phyloP scores from a whole-genome alignment of 1,284 basidiomycete species.

The Microbotryum lychnidis-dioicae region DNA sequence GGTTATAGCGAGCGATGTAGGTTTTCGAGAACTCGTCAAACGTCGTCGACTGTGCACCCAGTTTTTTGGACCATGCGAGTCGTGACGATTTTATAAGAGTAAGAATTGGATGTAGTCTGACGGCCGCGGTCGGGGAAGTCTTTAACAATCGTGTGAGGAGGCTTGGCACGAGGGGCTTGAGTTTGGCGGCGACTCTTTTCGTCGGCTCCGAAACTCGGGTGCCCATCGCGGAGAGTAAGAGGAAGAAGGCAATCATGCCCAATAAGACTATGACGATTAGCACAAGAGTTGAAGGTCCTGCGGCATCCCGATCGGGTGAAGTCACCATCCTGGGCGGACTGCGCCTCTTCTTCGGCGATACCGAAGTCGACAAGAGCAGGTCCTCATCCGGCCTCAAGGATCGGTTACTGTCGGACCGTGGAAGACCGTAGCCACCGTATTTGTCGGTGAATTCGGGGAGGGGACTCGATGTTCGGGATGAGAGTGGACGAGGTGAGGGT shows the following conservation, averaged over 20 bases:
- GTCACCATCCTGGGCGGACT: neutral
- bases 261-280: slow-evolving; percentile 15
- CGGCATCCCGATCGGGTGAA: neutral
- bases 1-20: slow-evolving; percentile 66
- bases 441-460: slow-evolving; percentile 2
- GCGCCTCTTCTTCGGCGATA: slow-evolving; percentile 7
- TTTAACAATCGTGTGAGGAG: slow-evolving; percentile 23
- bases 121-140: slow-evolving; percentile 13
- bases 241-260: slow-evolving; percentile 11
- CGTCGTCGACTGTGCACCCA: slow-evolving; percentile 30
- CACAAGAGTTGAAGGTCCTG: slow-evolving; percentile 5
- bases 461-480: neutral
- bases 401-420: neutral
- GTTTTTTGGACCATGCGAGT: slow-evolving; percentile 14
- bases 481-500: neutral
- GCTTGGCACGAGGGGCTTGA: slow-evolving; percentile 23
- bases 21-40: slow-evolving; percentile 56
- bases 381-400: slow-evolving; percentile 39
- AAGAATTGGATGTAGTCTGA: slow-evolving; percentile 33
- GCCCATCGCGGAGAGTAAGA: slow-evolving; percentile 12
- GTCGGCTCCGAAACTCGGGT: neutral
- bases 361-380: slow-evolving; percentile 50
- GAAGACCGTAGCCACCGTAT: slow-evolving; percentile 12
- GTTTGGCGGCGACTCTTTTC: slow-evolving; percentile 8
- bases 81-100: slow-evolving; percentile 27